Percentiles rank a stretch among this genome's conserved stretches.
These are phyloP conservation scores for Pisolithus marmoratus DNA, from an alignment of 768 basidiomycete species.

Conservation along the genomic window DNA sequence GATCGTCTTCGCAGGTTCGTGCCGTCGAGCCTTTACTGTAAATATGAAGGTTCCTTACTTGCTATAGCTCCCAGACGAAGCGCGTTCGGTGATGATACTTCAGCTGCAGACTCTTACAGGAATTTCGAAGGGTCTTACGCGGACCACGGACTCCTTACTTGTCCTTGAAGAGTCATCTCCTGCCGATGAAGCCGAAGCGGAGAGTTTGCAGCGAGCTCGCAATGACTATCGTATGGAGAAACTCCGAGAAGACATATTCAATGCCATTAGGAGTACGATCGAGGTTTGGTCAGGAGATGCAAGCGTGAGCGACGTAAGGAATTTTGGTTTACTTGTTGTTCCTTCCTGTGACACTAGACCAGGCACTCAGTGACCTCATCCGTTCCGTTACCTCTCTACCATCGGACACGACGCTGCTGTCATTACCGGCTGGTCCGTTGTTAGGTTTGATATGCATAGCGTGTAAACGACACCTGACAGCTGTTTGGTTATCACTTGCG, in stretches of 20 bases:
- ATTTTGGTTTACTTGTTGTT: constrained; percentile 3
- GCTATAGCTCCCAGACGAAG: constrained; percentile 64
- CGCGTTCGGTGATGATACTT: constrained; percentile 56
- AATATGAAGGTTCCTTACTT: background rate
- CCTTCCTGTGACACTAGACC: background rate
- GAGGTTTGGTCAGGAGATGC: constrained; percentile 79
- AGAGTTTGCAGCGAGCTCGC: constrained; percentile 53
- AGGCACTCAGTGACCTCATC: constrained; percentile 80
- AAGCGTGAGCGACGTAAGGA: constrained; percentile 67
- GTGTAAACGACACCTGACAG: constrained; percentile 64
- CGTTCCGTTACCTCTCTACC: constrained; percentile 83
- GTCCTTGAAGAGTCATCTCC: constrained; percentile 50
- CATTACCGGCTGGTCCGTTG: constrained; percentile 75
- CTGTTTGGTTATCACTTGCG: constrained; percentile 80
- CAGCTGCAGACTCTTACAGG: constrained; percentile 81
- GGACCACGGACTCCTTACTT: constrained; percentile 60
- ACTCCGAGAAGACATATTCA: constrained; percentile 63
- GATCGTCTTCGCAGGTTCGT: constrained; percentile 47
- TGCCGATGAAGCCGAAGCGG: constrained; percentile 45
- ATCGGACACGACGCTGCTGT: constrained; percentile 69
- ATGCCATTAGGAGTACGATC: constrained; percentile 52
- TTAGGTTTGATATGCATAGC: constrained; percentile 75
- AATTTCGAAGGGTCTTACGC: constrained; percentile 82
- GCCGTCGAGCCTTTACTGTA: background rate
- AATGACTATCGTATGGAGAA: constrained; percentile 57